Evolutionary conservation across 2,329 filamentous ascomycete genomes (phyloP), one percentile per base, ranked within the genome.

Genomic region (Tolypocladium guangdongense): DNA sequence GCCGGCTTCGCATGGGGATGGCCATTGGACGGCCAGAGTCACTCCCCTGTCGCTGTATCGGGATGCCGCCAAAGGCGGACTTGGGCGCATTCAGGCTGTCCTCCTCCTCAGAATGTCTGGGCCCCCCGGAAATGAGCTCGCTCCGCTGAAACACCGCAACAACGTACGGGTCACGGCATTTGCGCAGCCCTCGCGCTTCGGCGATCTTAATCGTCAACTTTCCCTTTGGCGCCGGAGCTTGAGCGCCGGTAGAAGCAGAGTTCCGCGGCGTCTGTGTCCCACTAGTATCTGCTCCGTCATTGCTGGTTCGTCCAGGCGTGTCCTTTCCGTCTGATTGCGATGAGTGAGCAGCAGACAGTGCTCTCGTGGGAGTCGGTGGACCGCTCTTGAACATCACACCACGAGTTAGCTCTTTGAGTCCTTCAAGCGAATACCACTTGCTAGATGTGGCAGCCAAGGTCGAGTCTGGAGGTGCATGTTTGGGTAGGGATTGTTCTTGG

Each of bases 141-240:
- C 92, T 96, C 68, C 90, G 88, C 68, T 99, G 93, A 65, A 97
- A 99, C 30, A 96, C 91, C 55, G 88, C 95, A 12, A 99, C 90
- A 51, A 96, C 89, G 64, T 99, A 99, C 1, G 93, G 93, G 63
- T 96, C 89, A 55, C 84, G 83, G 65, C 90, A 90, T 54, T 84
- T 88, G 56, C 87, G 81, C 51, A 99, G 73, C 11, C 88, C 89
- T 63, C 90, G 81, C 49, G 87, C 93, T 68, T 96, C 90, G 50
- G 84, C 78, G 52, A 99, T 93, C 66, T 88, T 90, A 62, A 99
- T 88, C 36, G 86, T 88, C 54, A 99, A 77, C 69, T 93, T 96
- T 55, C 93, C 93, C 68, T 89, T 92, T 24, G 89, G 78, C 24
- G 84, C 75, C 11, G 85, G 84, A 6, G 87, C 82, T 30, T 87